These are phyloP conservation scores for Microascus cirrosus DNA, from an alignment of 2,329 filamentous ascomycete species.

Conservation along the genomic window DNA sequence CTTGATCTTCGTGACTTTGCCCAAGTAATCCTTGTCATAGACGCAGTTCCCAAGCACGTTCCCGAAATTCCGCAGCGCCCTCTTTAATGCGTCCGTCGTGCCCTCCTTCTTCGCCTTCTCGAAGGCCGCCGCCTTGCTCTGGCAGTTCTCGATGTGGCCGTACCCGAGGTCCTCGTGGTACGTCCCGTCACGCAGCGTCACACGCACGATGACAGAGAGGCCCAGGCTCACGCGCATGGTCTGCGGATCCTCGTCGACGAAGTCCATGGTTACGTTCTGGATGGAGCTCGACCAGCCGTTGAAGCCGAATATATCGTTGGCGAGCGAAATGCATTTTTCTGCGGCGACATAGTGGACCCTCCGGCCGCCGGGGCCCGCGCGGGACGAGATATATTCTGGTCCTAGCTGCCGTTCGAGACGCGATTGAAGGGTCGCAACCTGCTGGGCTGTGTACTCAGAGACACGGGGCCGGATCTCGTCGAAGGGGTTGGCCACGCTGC, in stretches of 20 bases:
- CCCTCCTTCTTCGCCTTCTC: slow-evolving; percentile 99
- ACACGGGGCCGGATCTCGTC: slow-evolving; percentile 59
- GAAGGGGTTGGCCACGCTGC: slow-evolving; percentile 62
- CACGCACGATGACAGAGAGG: slow-evolving; percentile 78
- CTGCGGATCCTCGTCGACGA: slow-evolving; percentile 75
- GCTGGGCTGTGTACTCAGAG: slow-evolving; percentile 73
- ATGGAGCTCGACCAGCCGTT: slow-evolving; percentile 98
- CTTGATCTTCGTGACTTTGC: slow-evolving; percentile 85
- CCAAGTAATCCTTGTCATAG: slow-evolving; percentile 90
- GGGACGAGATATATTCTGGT: slow-evolving; percentile 86
- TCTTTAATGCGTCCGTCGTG: slow-evolving; percentile 86
- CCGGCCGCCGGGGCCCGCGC: slow-evolving; percentile 70
- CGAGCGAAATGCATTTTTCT: slow-evolving; percentile 90
- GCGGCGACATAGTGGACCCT: slow-evolving; percentile 92
- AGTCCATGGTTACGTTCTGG: slow-evolving; percentile 88
- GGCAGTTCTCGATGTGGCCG: slow-evolving; percentile 91
- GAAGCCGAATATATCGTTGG: slow-evolving; percentile 93
- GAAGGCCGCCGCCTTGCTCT: slow-evolving; percentile 88
- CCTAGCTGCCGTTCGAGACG: slow-evolving; percentile 88
- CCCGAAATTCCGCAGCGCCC: slow-evolving; percentile 81
- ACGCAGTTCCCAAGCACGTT: slow-evolving; percentile 98
- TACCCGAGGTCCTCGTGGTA: slow-evolving; percentile 97
- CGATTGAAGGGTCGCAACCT: slow-evolving; percentile 79
- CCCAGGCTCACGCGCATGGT: slow-evolving; percentile 75
- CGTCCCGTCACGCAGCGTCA: slow-evolving; percentile 87